Evolutionary conservation across 2,329 filamentous ascomycete genomes (phyloP), one percentile per base, ranked within the genome.

Genomic region (Cytospora piceae): DNA sequence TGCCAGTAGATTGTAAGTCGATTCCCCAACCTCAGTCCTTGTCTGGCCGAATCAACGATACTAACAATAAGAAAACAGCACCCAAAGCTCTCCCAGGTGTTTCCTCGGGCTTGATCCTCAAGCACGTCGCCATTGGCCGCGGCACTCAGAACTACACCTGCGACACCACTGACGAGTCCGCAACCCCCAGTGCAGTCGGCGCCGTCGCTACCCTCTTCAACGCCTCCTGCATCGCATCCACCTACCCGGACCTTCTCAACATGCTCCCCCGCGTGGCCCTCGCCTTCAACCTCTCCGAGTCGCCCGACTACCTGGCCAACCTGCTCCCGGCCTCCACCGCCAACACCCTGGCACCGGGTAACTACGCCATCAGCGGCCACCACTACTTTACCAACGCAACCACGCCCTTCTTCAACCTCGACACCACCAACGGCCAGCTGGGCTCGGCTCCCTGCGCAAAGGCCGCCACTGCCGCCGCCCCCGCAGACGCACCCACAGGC

Each of bases 71-170:
- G 20, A 73, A 74, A 34, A 56, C 76, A 82, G 86, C 82, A 69
- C 81, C 87, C 55, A 81, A 81, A 8, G 79, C 85, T 20, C 83
- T 96, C 8, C 87, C 90, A 17, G 69, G 81, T 9, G 87, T 87
- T 17, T 79, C 86, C 0, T 70, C 80, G 8, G 90, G 89, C 64
- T 81, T 92, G 34, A 80, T 74, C 4, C 82, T 96, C 59, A 85
- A 87, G 74, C 92, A 96, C 77, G 90, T 97, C 63, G 92, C 90
- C 74, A 82, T 97, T 68, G 94, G 94, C 72, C 89, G 92, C 54
- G 94, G 94, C 67, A 95, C 91, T 9, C 89, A 97, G 80, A 97
- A 97, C 84, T 98, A 97, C 82, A 96, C 92, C 60, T 97, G 94
- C 82, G 81, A 85, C 66, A 79, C 83, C 62, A 78, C 78, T 68